Evolutionary conservation across 805 yeast species (phyloP).

Genomic region (Zygoascus bituminiphila): DNA sequence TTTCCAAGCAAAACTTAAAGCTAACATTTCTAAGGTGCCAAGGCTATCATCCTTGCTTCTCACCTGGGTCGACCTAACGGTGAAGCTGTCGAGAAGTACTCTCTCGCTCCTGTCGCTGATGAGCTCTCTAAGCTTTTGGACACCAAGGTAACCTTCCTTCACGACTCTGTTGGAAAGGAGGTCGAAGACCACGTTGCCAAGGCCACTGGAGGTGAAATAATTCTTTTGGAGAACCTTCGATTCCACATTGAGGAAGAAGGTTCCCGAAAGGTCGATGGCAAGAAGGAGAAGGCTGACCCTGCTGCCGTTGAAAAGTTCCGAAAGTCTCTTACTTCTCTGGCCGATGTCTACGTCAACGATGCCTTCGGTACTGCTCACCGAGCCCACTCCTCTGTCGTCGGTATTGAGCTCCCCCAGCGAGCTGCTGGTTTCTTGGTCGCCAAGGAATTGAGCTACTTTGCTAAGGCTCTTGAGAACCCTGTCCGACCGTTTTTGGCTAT

Average conservation of each 20-base stretch:
- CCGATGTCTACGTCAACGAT: conserved; percentile 94
- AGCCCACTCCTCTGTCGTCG: conserved; percentile 99
- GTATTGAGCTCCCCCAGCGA: conserved; percentile 88
- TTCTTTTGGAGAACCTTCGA: conserved; percentile 94
- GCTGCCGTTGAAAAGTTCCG: conserved; percentile 84
- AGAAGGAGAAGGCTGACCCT: conserved; percentile 85
- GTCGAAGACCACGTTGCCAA: conserved; percentile 72
- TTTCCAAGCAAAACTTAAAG: too few relatives aligned
- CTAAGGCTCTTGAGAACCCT: conserved; percentile 98
- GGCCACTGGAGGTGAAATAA: conserved; percentile 71
- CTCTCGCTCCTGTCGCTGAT: conserved; percentile 85
- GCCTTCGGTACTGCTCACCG: conserved; percentile 99
- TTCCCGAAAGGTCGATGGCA: conserved; percentile 86
- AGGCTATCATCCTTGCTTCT: conserved; percentile 85
- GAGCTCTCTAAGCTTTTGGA: conserved; percentile 77
- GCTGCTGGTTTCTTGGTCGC: conserved; percentile 99
- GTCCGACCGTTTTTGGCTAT: conserved; percentile 97
- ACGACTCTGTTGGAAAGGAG: conserved; percentile 88
- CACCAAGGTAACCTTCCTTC: conserved; percentile 68
- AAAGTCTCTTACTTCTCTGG: conserved; percentile 78
- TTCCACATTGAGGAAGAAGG: conserved; percentile 90
- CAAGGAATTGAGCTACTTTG: conserved; percentile 94
- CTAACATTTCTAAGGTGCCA: conserved; percentile 46
- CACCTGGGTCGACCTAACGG: conserved; percentile 99
- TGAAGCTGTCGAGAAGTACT: conserved; percentile 73